Evolutionary conservation across 2,329 filamentous ascomycete species (phyloP).

Genomic region (Diaporthe citriasiana): DNA sequence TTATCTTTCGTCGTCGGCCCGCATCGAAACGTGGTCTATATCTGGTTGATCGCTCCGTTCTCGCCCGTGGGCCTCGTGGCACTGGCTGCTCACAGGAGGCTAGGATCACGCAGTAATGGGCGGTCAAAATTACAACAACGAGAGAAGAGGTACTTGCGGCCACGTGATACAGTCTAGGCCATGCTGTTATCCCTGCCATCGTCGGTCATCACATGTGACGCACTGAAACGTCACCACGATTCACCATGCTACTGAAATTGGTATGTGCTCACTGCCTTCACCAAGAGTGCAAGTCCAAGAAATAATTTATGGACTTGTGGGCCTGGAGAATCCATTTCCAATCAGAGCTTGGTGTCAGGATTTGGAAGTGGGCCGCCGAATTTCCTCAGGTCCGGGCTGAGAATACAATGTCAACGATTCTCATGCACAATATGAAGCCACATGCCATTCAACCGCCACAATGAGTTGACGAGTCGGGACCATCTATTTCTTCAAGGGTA

Average conservation of each 20-base stretch:
- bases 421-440: slow-evolving; percentile 35
- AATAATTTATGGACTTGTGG: neutral
- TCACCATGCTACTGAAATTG: too few species aligned
- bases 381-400: neutral
- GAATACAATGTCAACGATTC: slow-evolving; percentile 39
- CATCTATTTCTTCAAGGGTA: too few species aligned
- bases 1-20: neutral
- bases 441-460: slow-evolving; percentile 27
- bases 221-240: neutral
- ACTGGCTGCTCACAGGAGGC: neutral
- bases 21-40: neutral
- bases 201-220: neutral
- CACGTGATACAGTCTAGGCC: neutral
- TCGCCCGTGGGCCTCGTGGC: neutral
- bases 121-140: neutral
- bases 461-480: slow-evolving; percentile 16
- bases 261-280: neutral
- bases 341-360: too few species aligned
- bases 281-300: neutral
- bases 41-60: neutral
- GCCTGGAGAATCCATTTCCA: neutral
- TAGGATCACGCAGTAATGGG: too few species aligned
- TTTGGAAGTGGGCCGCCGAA: neutral
- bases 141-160: neutral
- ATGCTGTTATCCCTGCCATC: neutral